Base-by-base conservation (phyloP, 768 basidiomycete genomes). In the Psilocybe cyanescens region DNA sequence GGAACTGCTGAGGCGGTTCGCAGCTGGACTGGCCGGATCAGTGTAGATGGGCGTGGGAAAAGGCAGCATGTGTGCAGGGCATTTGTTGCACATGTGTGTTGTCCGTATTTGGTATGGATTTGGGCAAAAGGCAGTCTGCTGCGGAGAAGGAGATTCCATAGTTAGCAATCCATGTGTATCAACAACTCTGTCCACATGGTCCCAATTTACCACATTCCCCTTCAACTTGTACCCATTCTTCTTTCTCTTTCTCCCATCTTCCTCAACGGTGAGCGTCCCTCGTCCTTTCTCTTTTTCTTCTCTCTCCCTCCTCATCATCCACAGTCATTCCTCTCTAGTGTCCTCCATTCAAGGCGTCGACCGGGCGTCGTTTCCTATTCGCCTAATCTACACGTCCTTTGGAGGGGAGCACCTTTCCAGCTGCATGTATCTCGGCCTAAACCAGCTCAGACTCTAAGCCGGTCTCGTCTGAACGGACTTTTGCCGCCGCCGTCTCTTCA, bases 391-490 rank as follows among this genome's bases (percentile, higher is more conserved):
- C n/a, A 39, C 45, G 46, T 47, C 45, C 56, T 31, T 35, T 33
- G 48, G 49, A 30, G 49, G 49, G 49, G 49, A 50, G 49, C 51
- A 17, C 60, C 62, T 75, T 49, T 48, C 41, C 44, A 57, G 24
- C 56, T 82, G 80, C 72, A 81, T 81, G 79, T 70, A 73, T 78
- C 70, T 66, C 71, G 71, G 71, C 74, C 71, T 70, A 68, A 66
- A 66, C 70, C 71, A 72, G 70, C 76, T 79, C 83, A 83, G 82
- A 81, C 79, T 78, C 72, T 68, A 76, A 82, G 82, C 81, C 73
- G 83, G 84, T 82, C 85, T 82, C 77, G 84, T 84, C 84, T 84
- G 84, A 81, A 70, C 64, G 72, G 72, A 68, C 72, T 53, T 37
- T 61, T 45, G 29, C 31, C 37, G 30, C 31, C 41, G 14, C 41